Evolutionary conservation across 2,329 filamentous ascomycete genomes (phyloP), one percentile per base, ranked within the genome.

Genomic region (Ophiosphaerella narmari): DNA sequence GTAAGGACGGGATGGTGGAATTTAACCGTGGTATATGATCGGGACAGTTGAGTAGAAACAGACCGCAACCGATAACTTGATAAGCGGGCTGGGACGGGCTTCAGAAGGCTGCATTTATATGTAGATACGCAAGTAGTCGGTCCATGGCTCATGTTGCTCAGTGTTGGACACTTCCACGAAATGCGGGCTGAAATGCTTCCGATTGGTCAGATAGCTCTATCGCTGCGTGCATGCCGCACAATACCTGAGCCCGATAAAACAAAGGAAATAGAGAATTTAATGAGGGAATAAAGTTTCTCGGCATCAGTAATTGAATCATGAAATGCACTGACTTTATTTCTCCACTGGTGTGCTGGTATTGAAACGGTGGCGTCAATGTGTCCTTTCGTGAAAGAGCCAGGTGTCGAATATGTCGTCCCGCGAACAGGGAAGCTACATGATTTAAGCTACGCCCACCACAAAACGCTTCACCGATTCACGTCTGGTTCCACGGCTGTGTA

Each of bases 1-100:
- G 92, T 1, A 83, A 87, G 57, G 83, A 83, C 46, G 92, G 90
- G 0, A 80, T 91, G 78, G 89, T 99, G n/a, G 90, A 95, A 71
- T 97, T 99, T 76, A 97, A 99, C 75, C 85, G 94, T 67, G 94
- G 94, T 11, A 93, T 99, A 65, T 97, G 78, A 74, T 50, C 42
- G 35, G 18, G 18, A 21, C 18, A 39, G 26, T 37, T 32, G 51
- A 50, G 16, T 14, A 40, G 8, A 33, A 29, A 21, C 9, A 42
- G 45, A 38, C 4, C 23, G 26, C 29, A 18, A 40, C 13, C 24
- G 4, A 26, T 24, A 8, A 26, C n/a, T 26, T 16, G 26, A 16
- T 29, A 29, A 29, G 7, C 11, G 26, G 26, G 11, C 26, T 29
- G 7, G 26, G 26, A 29, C 11, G 7, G 11, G 7, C 26, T 7